phyloP scores from a whole-genome alignment of 768 basidiomycete genomes.

The Mycena albidolilacea region DNA sequence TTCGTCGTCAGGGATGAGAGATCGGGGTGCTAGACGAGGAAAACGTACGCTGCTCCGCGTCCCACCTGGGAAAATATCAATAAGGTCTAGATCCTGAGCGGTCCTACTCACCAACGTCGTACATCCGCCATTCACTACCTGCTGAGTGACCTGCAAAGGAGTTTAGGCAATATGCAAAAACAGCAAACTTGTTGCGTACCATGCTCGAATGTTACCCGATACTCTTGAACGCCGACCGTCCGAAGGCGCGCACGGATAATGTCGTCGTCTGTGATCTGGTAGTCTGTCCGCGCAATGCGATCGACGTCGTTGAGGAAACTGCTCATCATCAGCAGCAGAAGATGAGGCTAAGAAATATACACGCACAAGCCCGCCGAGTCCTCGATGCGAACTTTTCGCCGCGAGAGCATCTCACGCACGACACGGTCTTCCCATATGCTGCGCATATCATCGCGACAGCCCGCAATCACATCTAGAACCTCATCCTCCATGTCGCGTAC shows the following conservation, averaged over 20 bases:
- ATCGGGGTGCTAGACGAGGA: conserved; percentile 24
- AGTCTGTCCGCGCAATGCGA: conserved; percentile 73
- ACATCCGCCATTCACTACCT: conserved; percentile 84
- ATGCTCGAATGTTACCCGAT: conserved; percentile 74
- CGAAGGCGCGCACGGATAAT: conserved; percentile 84
- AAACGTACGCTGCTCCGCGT: conserved; percentile 74
- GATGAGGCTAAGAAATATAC: neutral
- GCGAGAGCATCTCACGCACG: conserved; percentile 71
- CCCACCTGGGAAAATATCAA: conserved; percentile 56
- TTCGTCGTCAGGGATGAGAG: conserved; percentile 16
- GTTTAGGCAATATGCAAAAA: conserved; percentile 16
- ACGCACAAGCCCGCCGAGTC: conserved; percentile 83
- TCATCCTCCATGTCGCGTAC: conserved; percentile 66
- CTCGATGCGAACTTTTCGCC: conserved; percentile 72
- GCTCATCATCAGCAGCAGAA: conserved; percentile 14
- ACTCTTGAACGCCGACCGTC: conserved; percentile 85
- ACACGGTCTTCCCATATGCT: conserved; percentile 77
- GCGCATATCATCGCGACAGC: conserved; percentile 77
- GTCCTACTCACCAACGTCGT: conserved; percentile 69
- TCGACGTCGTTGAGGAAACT: conserved; percentile 82
- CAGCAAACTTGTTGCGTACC: conserved; percentile 53
- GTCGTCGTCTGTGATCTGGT: conserved; percentile 82
- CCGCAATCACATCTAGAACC: conserved; percentile 69
- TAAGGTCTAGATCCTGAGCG: too few species aligned
- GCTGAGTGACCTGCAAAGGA: conserved; percentile 63